Evolutionary conservation across 257 asterid genomes (phyloP), one percentile per base, ranked within the genome.

Genomic region (Jasminum sambac): DNA sequence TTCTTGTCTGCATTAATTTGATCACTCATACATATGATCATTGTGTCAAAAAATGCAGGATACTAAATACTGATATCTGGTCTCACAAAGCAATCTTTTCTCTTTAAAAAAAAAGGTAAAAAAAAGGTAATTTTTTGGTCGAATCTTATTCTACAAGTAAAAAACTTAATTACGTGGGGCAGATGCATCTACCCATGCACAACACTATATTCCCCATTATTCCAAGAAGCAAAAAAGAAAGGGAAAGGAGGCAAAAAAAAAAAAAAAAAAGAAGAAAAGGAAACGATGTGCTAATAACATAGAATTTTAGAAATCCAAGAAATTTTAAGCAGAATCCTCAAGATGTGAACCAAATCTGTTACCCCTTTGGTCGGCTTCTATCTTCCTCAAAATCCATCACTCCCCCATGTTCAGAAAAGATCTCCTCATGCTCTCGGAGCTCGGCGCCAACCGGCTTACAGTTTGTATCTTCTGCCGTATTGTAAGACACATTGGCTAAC

Each of bases 331-430:
- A 57, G 67, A 44, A 74, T 62, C 64, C 44, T 65, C 26, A 65
- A 67, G 8, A 50, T 58, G 72, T 19, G 66, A 24, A 46, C 43
- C 71, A 60, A 67, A 74, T 65, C 60, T 17, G 43, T 70, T 88
- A 95, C 99, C 99, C 89, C 89, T 95, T 95, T 10, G 91, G 82
- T 72, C 96, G 90, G 81, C 87, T 83, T 44, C 94, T 86, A 63
- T 91, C 96, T 85, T 95, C 98, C 85, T 88, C 98, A 17, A 76
- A 91, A 81, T 87, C 95, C 98, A 95, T 95, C 84, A 91, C 92
- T 87, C 99, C 97, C 72, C 92, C 95, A 78, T 81, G 88, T 83
- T 95, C 98, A 83, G 91, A 78, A 83, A 79, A 84, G 87, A 88
- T 75, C 87, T 94, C 97, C 77, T 88, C 96, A 64, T 89, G 91